Conservation (phyloP, 148 eudicot genomes). For the Dianthus caryophyllus region DNA sequence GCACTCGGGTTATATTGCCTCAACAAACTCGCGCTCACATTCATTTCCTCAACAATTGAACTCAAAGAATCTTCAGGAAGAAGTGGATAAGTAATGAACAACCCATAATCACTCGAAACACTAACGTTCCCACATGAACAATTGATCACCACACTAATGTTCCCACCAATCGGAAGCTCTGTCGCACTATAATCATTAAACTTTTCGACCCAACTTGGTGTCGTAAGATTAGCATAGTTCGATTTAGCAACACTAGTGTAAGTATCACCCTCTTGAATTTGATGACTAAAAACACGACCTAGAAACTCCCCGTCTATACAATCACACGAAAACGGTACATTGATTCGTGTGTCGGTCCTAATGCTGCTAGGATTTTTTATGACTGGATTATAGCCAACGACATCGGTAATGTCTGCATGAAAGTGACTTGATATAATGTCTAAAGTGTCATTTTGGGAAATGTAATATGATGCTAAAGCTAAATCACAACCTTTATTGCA, state of each 20-base stretch:
- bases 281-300: constrained; percentile 45
- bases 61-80: constrained; percentile 41
- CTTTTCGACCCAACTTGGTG: constrained; percentile 27
- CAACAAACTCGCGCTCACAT: constrained; percentile 44
- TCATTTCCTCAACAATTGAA: constrained; percentile 28
- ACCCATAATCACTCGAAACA: constrained; percentile 56
- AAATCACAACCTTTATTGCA: constrained; percentile 47
- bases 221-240: constrained; percentile 51
- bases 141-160: constrained; percentile 56
- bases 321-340: constrained; percentile 57
- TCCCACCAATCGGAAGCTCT: constrained; percentile 28
- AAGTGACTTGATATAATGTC: constrained; percentile 22
- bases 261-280: constrained; percentile 31
- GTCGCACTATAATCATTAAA: constrained; percentile 36
- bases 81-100: constrained; percentile 76
- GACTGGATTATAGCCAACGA: constrained; percentile 39
- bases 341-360: constrained; percentile 22
- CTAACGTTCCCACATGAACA: constrained; percentile 67
- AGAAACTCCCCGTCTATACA: constrained; percentile 43
- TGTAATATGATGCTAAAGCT: constrained; percentile 55
- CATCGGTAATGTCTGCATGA: background rate
- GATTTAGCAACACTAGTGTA: constrained; percentile 33
- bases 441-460: constrained; percentile 21
- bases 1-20: constrained; percentile 53
- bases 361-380: constrained; percentile 32